Percentiles rank a stretch among this genome's conserved stretches.
Evolutionary conservation across 768 basidiomycete genomes (phyloP).

Genomic region (Arthromyces matolae): DNA sequence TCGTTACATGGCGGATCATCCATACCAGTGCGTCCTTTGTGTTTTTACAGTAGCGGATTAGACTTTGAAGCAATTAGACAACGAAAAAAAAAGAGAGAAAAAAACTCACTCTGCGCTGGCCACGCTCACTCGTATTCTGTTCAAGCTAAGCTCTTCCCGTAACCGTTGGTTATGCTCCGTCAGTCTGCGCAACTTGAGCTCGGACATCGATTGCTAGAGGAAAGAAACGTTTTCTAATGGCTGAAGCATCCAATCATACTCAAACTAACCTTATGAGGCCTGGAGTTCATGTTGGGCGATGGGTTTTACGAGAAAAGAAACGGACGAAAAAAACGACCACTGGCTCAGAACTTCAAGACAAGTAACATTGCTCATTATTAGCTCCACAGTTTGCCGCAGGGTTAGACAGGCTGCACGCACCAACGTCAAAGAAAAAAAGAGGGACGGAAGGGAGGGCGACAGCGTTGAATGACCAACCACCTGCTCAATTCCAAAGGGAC

Average conservation of each 20-base stretch:
- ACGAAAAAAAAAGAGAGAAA: neutral
- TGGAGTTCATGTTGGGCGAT: slow-evolving; percentile 55
- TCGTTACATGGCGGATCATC: slow-evolving; percentile 17
- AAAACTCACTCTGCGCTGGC: slow-evolving; percentile 75
- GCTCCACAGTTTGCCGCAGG: neutral
- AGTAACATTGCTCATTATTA: neutral
- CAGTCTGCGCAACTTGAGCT: slow-evolving; percentile 91
- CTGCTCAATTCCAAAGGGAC: slow-evolving; percentile 10
- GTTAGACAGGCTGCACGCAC: slow-evolving; percentile 3
- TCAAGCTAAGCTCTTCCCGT: slow-evolving; percentile 83
- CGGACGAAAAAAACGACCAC: slow-evolving; percentile 16
- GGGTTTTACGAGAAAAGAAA: slow-evolving; percentile 18
- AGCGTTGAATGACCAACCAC: slow-evolving; percentile 14
- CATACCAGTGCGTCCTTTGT: slow-evolving; percentile 87
- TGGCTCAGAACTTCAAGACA: slow-evolving; percentile 8
- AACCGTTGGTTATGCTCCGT: slow-evolving; percentile 92
- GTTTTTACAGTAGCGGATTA: slow-evolving; percentile 92
- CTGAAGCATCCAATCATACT: slow-evolving; percentile 7
- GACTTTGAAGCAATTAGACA: slow-evolving; percentile 38
- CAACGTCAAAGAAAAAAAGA: slow-evolving; percentile 15
- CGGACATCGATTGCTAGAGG: slow-evolving; percentile 86
- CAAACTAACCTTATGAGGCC: slow-evolving; percentile 61
- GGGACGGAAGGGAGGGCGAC: slow-evolving; percentile 17
- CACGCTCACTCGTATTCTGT: slow-evolving; percentile 89
- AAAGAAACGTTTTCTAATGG: slow-evolving; percentile 4